A percentile compares a stretch with the other conserved stretches of the same genome.
Conservation (phyloP, 2,329 filamentous ascomycete genomes). For the Diplocarpon rosae region DNA sequence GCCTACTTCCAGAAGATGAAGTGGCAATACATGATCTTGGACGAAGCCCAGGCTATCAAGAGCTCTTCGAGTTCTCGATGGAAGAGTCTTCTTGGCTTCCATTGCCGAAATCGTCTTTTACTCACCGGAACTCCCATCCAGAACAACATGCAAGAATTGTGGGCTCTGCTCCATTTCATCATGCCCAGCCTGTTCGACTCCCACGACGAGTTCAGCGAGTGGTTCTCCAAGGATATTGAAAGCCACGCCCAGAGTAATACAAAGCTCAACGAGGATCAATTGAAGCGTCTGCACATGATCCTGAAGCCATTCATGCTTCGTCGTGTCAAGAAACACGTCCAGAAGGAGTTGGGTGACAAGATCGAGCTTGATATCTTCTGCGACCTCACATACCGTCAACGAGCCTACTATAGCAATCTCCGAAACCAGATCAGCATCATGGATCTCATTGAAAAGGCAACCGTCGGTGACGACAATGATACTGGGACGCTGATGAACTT, state of each 20-base stretch:
- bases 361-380: constrained; percentile 95
- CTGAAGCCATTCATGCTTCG: constrained; percentile 98
- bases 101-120: constrained; percentile 86
- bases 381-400: constrained; percentile 89
- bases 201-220: constrained; percentile 85
- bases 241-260: constrained; percentile 98
- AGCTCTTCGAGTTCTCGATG: constrained; percentile 91
- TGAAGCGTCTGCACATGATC: constrained; percentile 96
- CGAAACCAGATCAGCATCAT: constrained; percentile 97
- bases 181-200: constrained; percentile 98
- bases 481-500: constrained; percentile 97
- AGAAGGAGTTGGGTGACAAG: constrained; percentile 98
- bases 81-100: constrained; percentile 90
- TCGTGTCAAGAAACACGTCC: constrained; percentile 98
- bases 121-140: constrained; percentile 96
- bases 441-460: constrained; percentile 95
- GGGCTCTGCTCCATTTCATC: constrained; percentile 96
- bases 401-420: constrained; percentile 83
- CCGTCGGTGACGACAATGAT: constrained; percentile 86
- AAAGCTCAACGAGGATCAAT: constrained; percentile 97
- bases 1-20: constrained; percentile 98
- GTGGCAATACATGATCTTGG: constrained; percentile 99
- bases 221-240: constrained; percentile 94
- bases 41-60: constrained; percentile 98
- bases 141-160: constrained; percentile 99